These are phyloP conservation scores for Penicillium cataractarum DNA, from an alignment of 495 filamentous ascomycete genomes.

Conservation along the genomic window DNA sequence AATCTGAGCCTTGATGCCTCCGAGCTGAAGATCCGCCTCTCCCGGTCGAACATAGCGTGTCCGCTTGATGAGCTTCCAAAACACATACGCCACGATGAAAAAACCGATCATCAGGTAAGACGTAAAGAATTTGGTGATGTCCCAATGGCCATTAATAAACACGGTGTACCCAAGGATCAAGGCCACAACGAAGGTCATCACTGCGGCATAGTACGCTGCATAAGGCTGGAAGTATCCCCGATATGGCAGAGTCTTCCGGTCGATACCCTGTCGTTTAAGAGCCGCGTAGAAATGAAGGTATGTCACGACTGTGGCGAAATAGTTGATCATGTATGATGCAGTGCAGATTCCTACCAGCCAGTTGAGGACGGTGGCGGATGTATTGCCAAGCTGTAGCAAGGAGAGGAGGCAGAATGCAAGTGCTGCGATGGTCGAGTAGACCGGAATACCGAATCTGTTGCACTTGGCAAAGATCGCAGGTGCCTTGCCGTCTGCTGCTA, in stretches of 20 bases:
- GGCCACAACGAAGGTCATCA: constrained; percentile 39
- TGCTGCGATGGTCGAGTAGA: constrained; percentile 41
- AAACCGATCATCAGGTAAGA: constrained; percentile 52
- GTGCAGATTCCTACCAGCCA: constrained; percentile 38
- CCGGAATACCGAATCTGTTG: constrained; percentile 47
- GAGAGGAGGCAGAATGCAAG: constrained; percentile 48
- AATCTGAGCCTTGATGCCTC: constrained; percentile 54
- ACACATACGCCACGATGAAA: constrained; percentile 47
- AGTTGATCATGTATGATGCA: constrained; percentile 38
- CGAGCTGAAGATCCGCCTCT: constrained; percentile 41
- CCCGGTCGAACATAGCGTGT: constrained; percentile 48
- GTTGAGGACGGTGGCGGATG: constrained; percentile 30
- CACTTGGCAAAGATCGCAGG: constrained; percentile 44
- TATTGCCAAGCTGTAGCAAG: constrained; percentile 32
- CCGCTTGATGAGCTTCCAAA: constrained; percentile 57
- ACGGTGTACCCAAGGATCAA: constrained; percentile 35
- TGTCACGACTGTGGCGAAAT: constrained; percentile 53
- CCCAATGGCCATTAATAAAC: constrained; percentile 36
- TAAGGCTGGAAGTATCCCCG: constrained; percentile 39
- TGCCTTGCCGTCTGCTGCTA: constrained; percentile 50
- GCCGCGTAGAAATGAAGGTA: constrained; percentile 48
- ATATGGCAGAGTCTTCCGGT: constrained; percentile 36
- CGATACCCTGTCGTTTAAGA: constrained; percentile 36
- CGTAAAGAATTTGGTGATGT: constrained; percentile 29
- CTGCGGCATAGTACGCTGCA: constrained; percentile 33